Percentiles rank a stretch among this genome's conserved stretches.
These are phyloP conservation scores for Arthroderma sp. DNA, from an alignment of 2,329 filamentous ascomycete genomes.

Conservation along the genomic window DNA sequence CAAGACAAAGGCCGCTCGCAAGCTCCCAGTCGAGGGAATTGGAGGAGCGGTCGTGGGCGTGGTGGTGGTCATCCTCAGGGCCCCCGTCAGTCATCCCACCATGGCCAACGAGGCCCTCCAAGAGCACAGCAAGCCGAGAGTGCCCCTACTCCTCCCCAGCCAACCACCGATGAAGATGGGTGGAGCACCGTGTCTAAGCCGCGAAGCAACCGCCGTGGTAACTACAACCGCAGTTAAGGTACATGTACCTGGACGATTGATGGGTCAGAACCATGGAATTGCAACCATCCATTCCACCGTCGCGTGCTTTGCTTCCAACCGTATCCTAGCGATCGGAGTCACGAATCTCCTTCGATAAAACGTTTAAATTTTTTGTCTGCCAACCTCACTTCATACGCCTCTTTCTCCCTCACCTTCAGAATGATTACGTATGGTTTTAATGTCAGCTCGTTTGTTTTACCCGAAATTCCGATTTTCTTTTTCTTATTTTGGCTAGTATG, in stretches of 20 bases:
- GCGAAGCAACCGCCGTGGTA: constrained; percentile 33
- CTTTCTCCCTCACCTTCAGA: no score
- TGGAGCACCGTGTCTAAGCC: constrained; percentile 36
- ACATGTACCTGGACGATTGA: constrained; percentile 7
- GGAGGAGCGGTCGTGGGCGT: constrained; percentile 19
- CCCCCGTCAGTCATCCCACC: neutral
- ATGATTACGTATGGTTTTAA: no score
- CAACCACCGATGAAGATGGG: constrained; percentile 30
- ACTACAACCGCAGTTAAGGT: constrained; percentile 8
- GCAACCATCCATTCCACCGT: constrained; percentile 2
- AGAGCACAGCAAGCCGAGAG: neutral
- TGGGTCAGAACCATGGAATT: constrained; percentile 6
- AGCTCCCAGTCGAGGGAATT: constrained; percentile 27
- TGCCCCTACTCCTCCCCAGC: constrained; percentile 17
- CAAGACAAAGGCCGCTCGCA: constrained; percentile 14
- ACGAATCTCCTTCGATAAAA: no score
- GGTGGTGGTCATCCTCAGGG: constrained; percentile 4
- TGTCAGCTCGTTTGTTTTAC: neutral
- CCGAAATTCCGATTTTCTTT: constrained; percentile 1
- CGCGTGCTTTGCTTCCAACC: no score
- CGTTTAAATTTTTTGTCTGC: no score
- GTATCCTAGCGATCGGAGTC: no score
- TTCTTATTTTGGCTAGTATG: constrained; percentile 2
- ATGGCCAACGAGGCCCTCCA: constrained; percentile 7
- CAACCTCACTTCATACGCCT: no score